Percentiles rank a stretch among this genome's conserved stretches.
These are phyloP conservation scores for Cymbidium sinense DNA, from an alignment of 106 monocot genomes.

Conservation along the genomic window DNA sequence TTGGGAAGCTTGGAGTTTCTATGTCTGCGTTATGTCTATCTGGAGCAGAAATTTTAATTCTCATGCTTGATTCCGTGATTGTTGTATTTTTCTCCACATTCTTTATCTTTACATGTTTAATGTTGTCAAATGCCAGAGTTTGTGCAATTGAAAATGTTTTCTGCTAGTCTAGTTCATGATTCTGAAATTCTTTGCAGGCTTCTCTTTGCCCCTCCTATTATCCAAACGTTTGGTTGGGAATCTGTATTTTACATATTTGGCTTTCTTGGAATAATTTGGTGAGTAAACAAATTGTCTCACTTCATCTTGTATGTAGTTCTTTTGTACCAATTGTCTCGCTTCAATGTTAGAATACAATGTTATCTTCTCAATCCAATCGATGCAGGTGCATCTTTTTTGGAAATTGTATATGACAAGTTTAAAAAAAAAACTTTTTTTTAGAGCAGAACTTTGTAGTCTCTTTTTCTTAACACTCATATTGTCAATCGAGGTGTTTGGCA, in stretches of 20 bases:
- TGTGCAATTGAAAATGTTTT: not conserved
- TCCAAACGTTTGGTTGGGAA: constrained; percentile 88
- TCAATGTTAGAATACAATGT: not conserved
- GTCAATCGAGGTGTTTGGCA: constrained; percentile 58
- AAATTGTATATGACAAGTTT: not conserved
- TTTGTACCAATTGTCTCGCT: not conserved
- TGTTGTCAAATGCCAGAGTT: not conserved
- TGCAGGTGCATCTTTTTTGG: not conserved
- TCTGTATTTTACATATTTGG: constrained; percentile 95
- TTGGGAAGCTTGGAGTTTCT: not conserved
- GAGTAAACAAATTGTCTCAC: constrained; percentile 20
- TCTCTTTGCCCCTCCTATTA: constrained; percentile 85
- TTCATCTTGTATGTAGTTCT: not conserved
- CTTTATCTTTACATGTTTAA: not conserved
- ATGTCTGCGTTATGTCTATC: not conserved
- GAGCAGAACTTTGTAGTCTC: not conserved
- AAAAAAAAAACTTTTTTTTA: not conserved
- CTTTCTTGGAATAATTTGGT: constrained; percentile 82
- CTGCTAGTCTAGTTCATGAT: constrained; percentile 13
- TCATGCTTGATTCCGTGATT: not conserved
- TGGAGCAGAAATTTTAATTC: not conserved
- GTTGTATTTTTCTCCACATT: not conserved
- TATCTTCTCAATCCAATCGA: not conserved
- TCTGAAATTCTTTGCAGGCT: constrained; percentile 50
- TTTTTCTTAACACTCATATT: constrained; percentile 11